Base-by-base conservation (phyloP, 192 early-diverging fungal genomes). In the Phlyctochytrium bullatum region DNA sequence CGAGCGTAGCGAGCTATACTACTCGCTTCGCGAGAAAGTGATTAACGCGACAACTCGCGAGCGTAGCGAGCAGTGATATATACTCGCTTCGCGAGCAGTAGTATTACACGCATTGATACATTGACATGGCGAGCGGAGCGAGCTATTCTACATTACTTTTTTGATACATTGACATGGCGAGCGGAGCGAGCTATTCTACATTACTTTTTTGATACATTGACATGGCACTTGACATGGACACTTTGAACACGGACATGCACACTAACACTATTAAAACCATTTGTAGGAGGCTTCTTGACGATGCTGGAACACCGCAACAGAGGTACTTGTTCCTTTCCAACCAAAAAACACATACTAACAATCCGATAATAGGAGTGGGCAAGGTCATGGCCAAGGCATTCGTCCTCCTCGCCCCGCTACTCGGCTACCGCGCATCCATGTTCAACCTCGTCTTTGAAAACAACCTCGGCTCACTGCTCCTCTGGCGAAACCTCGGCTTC, bases 361-460 rank as follows among this genome's bases (percentile, higher is more conserved):
- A n/a, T n/a, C n/a, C n/a, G n/a, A n/a, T 14, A 47, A 47, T 20
- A 47, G 40, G 90, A 0, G 84, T 87, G 3, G 91, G 89, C 1
- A 78, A 72, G 1, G 83, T 79, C 17, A 75, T 92, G 75, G 89
- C 72, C 17, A 73, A 78, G 36, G 76, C 87, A 0, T 93, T 90
- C 64, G 60, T 89, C 2, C 31, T 58, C 23, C 28, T 91, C 2
- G 89, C 83, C 4, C 88, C 91, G 2, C 24, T 78, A 20, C 73
- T 91, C 34, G 90, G 90, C 4, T 93, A 91, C 76, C 74, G 78
- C 32, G 88, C 89, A 2, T 83, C 83, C 6, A 79, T 93, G 72
- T 93, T 93, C 72, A 93, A 93, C 67, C 82, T 93, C 0, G 91
- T 93, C 16, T 93, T 90, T 78, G 86, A 71, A 3, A 86, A 71